These are phyloP conservation scores for Suillus occidentalis DNA, from an alignment of 768 basidiomycete genomes.

Conservation along the genomic window DNA sequence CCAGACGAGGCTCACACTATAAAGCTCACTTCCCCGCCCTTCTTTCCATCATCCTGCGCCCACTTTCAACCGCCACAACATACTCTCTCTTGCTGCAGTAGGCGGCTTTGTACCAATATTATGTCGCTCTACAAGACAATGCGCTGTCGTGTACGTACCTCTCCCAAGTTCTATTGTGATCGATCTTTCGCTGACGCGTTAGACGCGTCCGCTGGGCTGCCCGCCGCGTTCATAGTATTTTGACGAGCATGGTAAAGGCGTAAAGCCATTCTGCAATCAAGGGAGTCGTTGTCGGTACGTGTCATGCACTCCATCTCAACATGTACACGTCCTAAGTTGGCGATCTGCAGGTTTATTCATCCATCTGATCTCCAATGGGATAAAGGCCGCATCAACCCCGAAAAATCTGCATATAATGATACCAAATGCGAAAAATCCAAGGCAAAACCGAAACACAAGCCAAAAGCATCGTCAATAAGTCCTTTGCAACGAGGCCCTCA, in stretches of 20 bases:
- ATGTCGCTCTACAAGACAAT: conserved; percentile 44
- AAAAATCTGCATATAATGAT: conserved; percentile 7
- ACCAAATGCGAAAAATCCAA: conserved; percentile 19
- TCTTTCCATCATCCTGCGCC: background rate
- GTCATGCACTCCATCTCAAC: conserved; percentile 10
- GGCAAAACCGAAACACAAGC: conserved; percentile 24
- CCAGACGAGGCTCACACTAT: background rate
- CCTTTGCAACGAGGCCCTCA: conserved; percentile 20
- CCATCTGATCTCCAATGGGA: conserved; percentile 48
- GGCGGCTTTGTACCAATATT: background rate
- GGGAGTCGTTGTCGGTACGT: conserved; percentile 52
- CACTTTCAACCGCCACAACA: background rate
- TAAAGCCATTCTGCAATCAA: conserved; percentile 46
- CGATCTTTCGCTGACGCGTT: conserved; percentile 16
- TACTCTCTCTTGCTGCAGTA: background rate
- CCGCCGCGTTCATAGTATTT: conserved; percentile 41
- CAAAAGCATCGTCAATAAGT: conserved; percentile 20
- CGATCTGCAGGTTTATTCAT: conserved; percentile 44
- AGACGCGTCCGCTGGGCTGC: background rate
- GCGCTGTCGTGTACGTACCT: conserved; percentile 45
- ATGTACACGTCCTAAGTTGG: conserved; percentile 11
- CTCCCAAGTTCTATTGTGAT: background rate
- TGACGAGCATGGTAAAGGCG: conserved; percentile 41
- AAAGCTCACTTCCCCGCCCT: background rate
- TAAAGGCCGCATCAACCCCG: conserved; percentile 23